phyloP scores from a whole-genome alignment of 1,139 yeast species.

The Scheffersomyces insectosa region DNA sequence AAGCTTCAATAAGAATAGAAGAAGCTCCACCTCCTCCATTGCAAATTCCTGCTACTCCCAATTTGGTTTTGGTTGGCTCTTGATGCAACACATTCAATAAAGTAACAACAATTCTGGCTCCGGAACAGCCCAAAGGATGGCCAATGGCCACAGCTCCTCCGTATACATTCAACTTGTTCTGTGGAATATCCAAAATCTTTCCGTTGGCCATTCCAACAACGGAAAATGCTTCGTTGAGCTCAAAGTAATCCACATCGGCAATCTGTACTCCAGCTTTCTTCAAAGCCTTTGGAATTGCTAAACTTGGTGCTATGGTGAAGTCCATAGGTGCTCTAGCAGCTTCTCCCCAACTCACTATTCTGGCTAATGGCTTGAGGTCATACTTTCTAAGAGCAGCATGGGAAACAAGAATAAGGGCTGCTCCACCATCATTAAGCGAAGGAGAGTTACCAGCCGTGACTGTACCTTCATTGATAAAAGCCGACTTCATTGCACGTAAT shows the following conservation, averaged over 20 bases:
- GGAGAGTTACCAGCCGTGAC: constrained; percentile 6
- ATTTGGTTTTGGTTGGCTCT: constrained; percentile 2
- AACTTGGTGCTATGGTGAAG: constrained; percentile 6
- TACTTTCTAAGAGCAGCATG: constrained; percentile 3
- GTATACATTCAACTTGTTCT: constrained; percentile 4
- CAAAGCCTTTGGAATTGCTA: constrained; percentile 6
- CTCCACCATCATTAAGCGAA: constrained; percentile 5
- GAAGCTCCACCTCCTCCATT: constrained; percentile 8
- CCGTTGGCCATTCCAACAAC: constrained; percentile 6
- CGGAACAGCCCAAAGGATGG: constrained; percentile 7
- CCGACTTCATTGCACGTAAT: background rate
- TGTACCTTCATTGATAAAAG: constrained; percentile 4
- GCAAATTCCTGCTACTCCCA: constrained; percentile 5
- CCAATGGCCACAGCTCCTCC: constrained; percentile 8
- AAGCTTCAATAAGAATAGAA: background rate
- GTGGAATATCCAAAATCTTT: constrained; percentile 2
- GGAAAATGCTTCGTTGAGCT: constrained; percentile 7
- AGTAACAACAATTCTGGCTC: constrained; percentile 6
- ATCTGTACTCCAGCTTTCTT: constrained; percentile 3
- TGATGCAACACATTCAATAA: constrained; percentile 5
- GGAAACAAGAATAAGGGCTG: constrained; percentile 5
- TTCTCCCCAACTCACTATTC: constrained; percentile 6
- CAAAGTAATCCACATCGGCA: constrained; percentile 4
- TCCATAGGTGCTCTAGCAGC: constrained; percentile 5
- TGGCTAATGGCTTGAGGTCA: constrained; percentile 4